These are phyloP conservation scores for Saccharomycopsis hybrid DNA, from an alignment of 1,139 yeast species.

Conservation along the genomic window DNA sequence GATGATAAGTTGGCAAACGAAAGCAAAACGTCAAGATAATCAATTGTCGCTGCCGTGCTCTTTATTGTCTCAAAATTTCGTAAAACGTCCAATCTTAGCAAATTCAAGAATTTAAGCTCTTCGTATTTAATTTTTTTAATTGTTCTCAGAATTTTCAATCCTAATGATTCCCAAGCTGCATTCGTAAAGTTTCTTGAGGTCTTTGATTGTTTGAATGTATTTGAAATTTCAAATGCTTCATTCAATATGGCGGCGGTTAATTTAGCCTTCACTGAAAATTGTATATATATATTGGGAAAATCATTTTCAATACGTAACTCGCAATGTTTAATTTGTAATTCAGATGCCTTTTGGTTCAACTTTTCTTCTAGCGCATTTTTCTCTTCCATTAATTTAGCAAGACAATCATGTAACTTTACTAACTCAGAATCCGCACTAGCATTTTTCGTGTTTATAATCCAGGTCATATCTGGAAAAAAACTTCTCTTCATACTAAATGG, in stretches of 20 bases:
- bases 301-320: constrained; percentile 24
- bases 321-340: constrained; percentile 21
- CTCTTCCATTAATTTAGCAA: constrained; percentile 29
- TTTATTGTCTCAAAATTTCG: constrained; percentile 39
- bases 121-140: constrained; percentile 27
- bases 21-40: constrained; percentile 63
- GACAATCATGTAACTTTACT: constrained; percentile 30
- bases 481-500: constrained; percentile 9
- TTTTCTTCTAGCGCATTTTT: constrained; percentile 28
- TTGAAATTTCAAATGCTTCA: constrained; percentile 27
- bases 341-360: constrained; percentile 26
- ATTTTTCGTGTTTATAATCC: constrained; percentile 23
- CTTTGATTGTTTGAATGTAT: constrained; percentile 28
- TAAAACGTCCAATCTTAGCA: constrained; percentile 37
- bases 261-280: constrained; percentile 10
- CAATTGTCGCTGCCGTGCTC: constrained; percentile 42
- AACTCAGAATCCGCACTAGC: constrained; percentile 31
- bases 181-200: constrained; percentile 8
- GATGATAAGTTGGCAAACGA: constrained; percentile 68
- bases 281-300: constrained; percentile 17
- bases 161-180: constrained; percentile 12
- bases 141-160: constrained; percentile 8
- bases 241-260: constrained; percentile 23
- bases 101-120: constrained; percentile 42
- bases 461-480: constrained; percentile 20